Percentiles rank a stretch among this genome's conserved stretches.
Conservation (phyloP, 331 rosid genomes). For the Stylosanthes scabra region DNA sequence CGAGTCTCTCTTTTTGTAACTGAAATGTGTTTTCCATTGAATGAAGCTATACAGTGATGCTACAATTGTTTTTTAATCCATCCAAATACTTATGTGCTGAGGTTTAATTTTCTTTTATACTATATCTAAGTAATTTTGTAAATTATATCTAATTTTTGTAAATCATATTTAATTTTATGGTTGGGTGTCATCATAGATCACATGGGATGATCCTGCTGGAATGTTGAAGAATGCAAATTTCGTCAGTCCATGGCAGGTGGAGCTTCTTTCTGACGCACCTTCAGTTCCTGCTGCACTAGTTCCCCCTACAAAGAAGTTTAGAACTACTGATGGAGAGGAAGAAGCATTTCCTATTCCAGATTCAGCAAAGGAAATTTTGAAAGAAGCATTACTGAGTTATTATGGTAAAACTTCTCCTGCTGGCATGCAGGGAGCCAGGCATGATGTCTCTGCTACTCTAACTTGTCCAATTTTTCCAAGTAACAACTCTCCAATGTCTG, state of each 20-base stretch:
- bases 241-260: constrained; percentile 89
- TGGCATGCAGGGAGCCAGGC: constrained; percentile 99
- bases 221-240: constrained; percentile 59
- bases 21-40: too few species aligned
- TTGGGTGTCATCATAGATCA: too few species aligned
- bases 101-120: too few species aligned
- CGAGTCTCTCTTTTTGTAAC: too few species aligned
- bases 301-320: constrained; percentile 54
- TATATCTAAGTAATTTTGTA: too few species aligned
- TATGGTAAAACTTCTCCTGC: constrained; percentile 56
- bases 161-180: too few species aligned
- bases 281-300: constrained; percentile 46
- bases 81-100: too few species aligned
- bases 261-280: constrained; percentile 44
- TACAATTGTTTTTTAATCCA: too few species aligned
- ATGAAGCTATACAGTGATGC: too few species aligned
- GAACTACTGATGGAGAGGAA: constrained; percentile 42
- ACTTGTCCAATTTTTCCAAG: constrained; percentile 43
- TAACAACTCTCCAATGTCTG: constrained; percentile 43
- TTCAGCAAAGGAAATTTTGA: constrained; percentile 54
- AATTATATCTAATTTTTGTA: too few species aligned
- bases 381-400: constrained; percentile 45
- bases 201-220: constrained; percentile 90
- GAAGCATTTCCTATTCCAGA: constrained; percentile 31
- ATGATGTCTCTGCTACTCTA: constrained; percentile 46